Percentiles rank a stretch among this genome's conserved stretches.
These are phyloP conservation scores for Leucocoprinus birnbaumii DNA, from an alignment of 768 basidiomycete genomes.

Conservation along the genomic window DNA sequence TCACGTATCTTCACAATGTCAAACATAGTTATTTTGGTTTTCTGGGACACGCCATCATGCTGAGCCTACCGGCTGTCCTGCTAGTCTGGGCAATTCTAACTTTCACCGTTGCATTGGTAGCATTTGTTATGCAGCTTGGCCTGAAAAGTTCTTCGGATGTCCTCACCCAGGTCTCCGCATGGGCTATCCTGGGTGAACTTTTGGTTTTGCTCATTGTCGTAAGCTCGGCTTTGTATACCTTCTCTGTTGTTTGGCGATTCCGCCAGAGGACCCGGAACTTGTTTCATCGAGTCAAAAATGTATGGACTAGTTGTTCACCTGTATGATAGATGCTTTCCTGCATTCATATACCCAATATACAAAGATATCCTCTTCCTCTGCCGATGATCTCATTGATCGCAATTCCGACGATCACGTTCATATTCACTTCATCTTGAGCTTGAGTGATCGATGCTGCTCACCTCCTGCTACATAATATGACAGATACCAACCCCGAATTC, in stretches of 20 bases:
- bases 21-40: conserved; percentile 41
- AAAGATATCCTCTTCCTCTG: too few relatives aligned
- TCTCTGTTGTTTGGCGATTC: conserved; percentile 50
- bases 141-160: conserved; percentile 17
- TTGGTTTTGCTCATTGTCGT: conserved; percentile 36
- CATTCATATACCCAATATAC: too few relatives aligned
- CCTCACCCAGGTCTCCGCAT: conserved; percentile 30
- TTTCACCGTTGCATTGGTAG: conserved; percentile 44
- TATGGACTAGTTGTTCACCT: conserved; percentile 11
- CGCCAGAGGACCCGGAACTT: conserved; percentile 24
- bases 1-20: conserved; percentile 52
- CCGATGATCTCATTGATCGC: too few relatives aligned
- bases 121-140: conserved; percentile 37
- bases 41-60: conserved; percentile 46
- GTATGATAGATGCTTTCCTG: neutral
- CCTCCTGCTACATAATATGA: neutral
- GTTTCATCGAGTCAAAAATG: conserved; percentile 16
- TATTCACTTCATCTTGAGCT: neutral
- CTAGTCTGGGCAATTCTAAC: conserved; percentile 52
- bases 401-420: too few relatives aligned
- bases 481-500: conserved; percentile 14
- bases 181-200: conserved; percentile 39
- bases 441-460: too few relatives aligned
- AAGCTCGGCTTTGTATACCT: conserved; percentile 39
- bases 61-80: conserved; percentile 51